Conservation (phyloP, 192 early-diverging fungal genomes). For the Backusella morwellensis region DNA sequence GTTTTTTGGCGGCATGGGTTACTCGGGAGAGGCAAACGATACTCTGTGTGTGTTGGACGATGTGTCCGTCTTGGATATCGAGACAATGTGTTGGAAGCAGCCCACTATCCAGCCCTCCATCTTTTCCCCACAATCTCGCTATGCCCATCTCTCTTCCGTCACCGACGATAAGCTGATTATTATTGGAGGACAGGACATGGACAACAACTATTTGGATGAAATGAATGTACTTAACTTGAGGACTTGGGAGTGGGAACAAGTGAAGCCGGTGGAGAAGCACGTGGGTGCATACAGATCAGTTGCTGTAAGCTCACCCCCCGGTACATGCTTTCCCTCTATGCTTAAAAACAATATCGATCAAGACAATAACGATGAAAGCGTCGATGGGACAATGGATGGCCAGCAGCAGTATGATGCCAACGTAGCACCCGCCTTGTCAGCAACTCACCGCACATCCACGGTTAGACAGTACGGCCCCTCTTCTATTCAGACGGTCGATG, state of each 20-base stretch:
- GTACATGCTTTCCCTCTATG: conserved; percentile 10
- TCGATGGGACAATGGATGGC: background rate
- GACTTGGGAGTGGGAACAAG: conserved; percentile 62
- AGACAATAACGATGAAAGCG: background rate
- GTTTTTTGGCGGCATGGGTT: conserved; percentile 82
- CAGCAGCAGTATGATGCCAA: background rate
- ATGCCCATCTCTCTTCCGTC: conserved; percentile 75
- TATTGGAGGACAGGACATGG: conserved; percentile 77
- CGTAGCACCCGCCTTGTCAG: background rate
- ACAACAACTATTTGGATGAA: conserved; percentile 75
- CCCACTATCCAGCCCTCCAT: conserved; percentile 43
- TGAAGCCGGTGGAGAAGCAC: conserved; percentile 67
- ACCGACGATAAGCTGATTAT: conserved; percentile 62
- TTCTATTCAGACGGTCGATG: conserved; percentile 34
- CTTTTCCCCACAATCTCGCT: conserved; percentile 60
- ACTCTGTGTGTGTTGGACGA: conserved; percentile 68
- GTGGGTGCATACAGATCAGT: conserved; percentile 81
- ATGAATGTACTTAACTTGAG: conserved; percentile 76
- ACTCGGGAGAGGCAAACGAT: conserved; percentile 51
- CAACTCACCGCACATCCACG: background rate
- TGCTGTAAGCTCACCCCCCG: conserved; percentile 52
- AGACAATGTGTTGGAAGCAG: conserved; percentile 62
- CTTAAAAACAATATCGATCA: conserved; percentile 4
- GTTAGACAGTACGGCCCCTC: conserved; percentile 16
- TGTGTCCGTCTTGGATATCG: conserved; percentile 65